phyloP scores from a whole-genome alignment of 352 stramenopile species.

The Aphanomyces euteiches region DNA sequence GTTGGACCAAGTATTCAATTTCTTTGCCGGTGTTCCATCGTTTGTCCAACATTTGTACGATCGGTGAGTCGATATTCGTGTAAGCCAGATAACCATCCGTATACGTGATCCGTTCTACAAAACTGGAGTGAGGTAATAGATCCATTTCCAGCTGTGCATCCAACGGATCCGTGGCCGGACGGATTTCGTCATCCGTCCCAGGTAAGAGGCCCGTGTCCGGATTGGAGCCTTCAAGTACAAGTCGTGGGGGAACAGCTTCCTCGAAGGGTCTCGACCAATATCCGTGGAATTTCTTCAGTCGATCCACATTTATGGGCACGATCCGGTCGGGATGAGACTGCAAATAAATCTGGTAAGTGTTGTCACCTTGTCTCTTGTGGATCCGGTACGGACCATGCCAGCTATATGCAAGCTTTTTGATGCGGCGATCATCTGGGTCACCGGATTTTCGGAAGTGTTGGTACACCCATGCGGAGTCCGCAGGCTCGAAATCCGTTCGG shows the following conservation, averaged over 20 bases:
- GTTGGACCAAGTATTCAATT: background rate
- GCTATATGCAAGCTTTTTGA: background rate
- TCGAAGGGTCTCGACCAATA: background rate
- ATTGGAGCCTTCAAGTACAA: no score
- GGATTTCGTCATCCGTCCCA: no score
- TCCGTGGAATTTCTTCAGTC: background rate
- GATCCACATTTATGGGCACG: background rate
- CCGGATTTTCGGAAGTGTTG: background rate
- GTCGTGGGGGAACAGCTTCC: background rate
- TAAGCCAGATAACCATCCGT: no score
- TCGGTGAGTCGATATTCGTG: no score
- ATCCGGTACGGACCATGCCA: constrained; percentile 3
- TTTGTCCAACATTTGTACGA: no score
- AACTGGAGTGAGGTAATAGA: no score
- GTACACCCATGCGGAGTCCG: background rate
- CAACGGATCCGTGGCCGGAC: background rate
- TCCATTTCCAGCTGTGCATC: no score
- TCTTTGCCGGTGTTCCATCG: background rate
- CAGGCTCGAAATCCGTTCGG: background rate
- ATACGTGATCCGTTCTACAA: no score
- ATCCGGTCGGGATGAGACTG: background rate
- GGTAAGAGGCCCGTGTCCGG: no score
- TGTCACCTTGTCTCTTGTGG: background rate
- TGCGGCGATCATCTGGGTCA: background rate
- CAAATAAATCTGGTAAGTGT: background rate